Evolutionary conservation across 2,329 filamentous ascomycete species (phyloP), one percentile per base, ranked within the genome.

Genomic region (Emmonsiellopsis sp.): DNA sequence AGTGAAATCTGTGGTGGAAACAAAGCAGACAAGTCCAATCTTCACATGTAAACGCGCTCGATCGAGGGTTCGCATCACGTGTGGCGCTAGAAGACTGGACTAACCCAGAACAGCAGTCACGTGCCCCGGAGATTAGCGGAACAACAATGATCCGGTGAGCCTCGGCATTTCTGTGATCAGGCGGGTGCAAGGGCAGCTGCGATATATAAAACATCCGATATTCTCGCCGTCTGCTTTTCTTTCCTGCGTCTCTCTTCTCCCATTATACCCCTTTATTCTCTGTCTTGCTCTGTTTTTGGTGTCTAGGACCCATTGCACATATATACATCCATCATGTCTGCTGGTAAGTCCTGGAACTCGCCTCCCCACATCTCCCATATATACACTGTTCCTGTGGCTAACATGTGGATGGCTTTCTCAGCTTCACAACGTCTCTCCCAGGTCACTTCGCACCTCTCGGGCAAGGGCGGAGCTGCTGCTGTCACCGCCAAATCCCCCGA

Each of bases 351-450:
- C 15, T 32, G 10, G 20, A 15, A 16, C 47, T 11, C 7, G 7
- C 16, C 38, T 20, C 30, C 8, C 47, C 50, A 57, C 54, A 51
- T 59, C 54, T 54, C 31, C 11, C 13, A 38, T 38, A 38, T 30
- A 7, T n/a, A 15, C 31, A n/a, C 10, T 13, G 34, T 1, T 42
- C 15, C 37, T 40, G 38, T 43, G 30, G 41, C 53, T 62, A 43
- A 59, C 57, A 63, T 62, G 59, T 63, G 59, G 57, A 52, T 20
- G 32, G 7, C 20, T 2, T 55, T 11, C 58, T 10, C 62, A 81
- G 79, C 79, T 57, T 76, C 79, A 63, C 76, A 80, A 61, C 80
- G 81, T 62, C 76, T 84, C 49, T 74, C 73, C 55, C 80, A 83
- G 67, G 78, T 84, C 56, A 72, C 76, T 52, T 75, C 76, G 59